Base-by-base conservation (phyloP, 2,329 filamentous ascomycete species). In the Coniochaeta sp. region DNA sequence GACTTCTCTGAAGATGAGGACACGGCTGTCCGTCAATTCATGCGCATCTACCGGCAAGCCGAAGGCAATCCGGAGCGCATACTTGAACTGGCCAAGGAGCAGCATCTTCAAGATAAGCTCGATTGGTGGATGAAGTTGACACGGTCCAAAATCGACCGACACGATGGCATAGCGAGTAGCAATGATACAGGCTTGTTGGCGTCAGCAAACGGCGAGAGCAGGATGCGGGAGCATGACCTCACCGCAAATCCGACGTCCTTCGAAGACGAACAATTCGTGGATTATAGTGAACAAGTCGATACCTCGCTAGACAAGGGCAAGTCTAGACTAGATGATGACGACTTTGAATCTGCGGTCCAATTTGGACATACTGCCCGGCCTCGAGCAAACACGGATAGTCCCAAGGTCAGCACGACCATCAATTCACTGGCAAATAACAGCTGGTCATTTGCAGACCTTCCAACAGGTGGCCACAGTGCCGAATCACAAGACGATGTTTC, bases 31-130 rank as follows among this genome's bases (percentile, higher is more conserved):
- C 76, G 68, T 62, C 47, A 52, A 16, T 52, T 52, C 71, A 74
- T 81, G 65, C 78, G 76, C 60, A 86, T 83, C 40, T 87, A 85
- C 71, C 77, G 79, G 47, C 81, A 82, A 60, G 85, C 85, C 1
- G 79, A 79, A 50, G 86, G 86, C 5, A 80, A 89, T 65, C 79
- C 80, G 0, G 77, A 82, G 38, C 79, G 78, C 61, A 84, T 89
- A 28, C 65, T 88, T 3, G 75, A 79, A 44, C 84, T 89, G 24
- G 85, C 89, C 34, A 79, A 81, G 43, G 79, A 84, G 40, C 85
- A 89, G 65, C 79, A 81, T 5, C 77, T 84, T 1, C 77, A 82
- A 60, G 81, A 84, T 12, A 80, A 82, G 57, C 77, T 90, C 36
- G 75, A 77, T 12, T 84, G 85, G 69, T 84, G 86, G 77, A 78